A percentile compares a stretch with the other conserved stretches of the same genome.
phyloP scores from a whole-genome alignment of 2,329 filamentous ascomycete genomes.

The Simplicillium aogashimaense region DNA sequence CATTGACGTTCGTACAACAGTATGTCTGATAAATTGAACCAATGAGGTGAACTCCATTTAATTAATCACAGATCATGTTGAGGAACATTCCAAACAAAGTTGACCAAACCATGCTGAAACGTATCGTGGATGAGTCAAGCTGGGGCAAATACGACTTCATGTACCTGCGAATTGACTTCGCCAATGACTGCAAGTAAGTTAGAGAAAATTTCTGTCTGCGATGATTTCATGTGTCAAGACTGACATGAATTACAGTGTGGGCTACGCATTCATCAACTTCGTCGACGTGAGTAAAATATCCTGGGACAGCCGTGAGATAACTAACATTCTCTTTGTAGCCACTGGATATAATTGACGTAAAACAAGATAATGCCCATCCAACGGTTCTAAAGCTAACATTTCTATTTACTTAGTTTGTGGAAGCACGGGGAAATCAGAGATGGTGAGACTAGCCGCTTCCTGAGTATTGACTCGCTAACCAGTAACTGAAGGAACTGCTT shows the following conservation, averaged over 20 bases:
- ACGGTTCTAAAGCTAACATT: background rate
- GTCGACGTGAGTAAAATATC: constrained; percentile 49
- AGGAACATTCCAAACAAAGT: constrained; percentile 92
- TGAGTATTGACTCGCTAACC: background rate
- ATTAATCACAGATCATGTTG: constrained; percentile 66
- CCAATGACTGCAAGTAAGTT: constrained; percentile 70
- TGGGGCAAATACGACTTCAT: constrained; percentile 86
- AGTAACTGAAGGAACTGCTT: constrained; percentile 56
- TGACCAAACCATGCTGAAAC: constrained; percentile 66
- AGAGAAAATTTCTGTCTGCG: no score
- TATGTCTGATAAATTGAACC: constrained; percentile 25
- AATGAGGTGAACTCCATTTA: background rate
- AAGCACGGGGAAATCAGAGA: constrained; percentile 57
- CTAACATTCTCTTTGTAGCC: constrained; percentile 33
- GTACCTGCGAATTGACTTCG: constrained; percentile 86
- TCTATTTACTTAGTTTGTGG: constrained; percentile 52
- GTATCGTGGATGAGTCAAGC: constrained; percentile 68
- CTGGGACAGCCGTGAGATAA: constrained; percentile 1
- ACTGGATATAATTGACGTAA: constrained; percentile 61
- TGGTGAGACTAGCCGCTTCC: constrained; percentile 37
- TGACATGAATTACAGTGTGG: constrained; percentile 51
- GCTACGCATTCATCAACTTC: constrained; percentile 97
- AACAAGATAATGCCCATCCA: background rate
- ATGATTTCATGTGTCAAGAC: no score
- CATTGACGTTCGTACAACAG: constrained; percentile 65